Conservation (phyloP, 768 basidiomycete species). For the Epithele typhae region DNA sequence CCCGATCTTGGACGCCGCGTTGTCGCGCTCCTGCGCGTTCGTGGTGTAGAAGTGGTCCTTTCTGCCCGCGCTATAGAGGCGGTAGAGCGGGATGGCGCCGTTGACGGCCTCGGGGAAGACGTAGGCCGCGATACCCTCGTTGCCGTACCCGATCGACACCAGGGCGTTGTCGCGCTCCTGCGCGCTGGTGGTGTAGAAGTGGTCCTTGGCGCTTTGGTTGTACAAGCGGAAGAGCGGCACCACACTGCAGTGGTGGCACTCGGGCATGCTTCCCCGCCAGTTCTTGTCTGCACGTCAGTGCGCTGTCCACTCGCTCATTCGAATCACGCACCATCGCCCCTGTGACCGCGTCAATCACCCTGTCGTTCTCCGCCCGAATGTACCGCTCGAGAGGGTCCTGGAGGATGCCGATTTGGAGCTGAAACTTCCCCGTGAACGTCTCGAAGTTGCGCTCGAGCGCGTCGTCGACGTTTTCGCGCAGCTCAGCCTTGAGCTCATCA, state of each 20-base stretch:
- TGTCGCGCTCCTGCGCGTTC: neutral
- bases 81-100: no score
- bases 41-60: neutral
- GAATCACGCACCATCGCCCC: slow-evolving; percentile 28
- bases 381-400: slow-evolving; percentile 21
- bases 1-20: neutral
- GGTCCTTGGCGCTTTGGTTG: no score
- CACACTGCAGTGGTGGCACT: no score
- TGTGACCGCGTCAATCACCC: slow-evolving; percentile 35
- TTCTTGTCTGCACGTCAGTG: slow-evolving; percentile 23
- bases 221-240: no score
- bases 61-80: no score
- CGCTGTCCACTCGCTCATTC: slow-evolving; percentile 21
- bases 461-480: slow-evolving; percentile 18
- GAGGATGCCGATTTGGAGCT: slow-evolving; percentile 34
- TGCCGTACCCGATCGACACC: slow-evolving; percentile 35
- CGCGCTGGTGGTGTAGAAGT: slow-evolving; percentile 40
- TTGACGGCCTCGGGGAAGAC: slow-evolving; percentile 34
- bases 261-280: slow-evolving; percentile 55
- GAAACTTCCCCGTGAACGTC: slow-evolving; percentile 43
- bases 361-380: slow-evolving; percentile 31
- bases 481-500: neutral
- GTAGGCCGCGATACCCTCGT: slow-evolving; percentile 37
- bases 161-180: slow-evolving; percentile 33
- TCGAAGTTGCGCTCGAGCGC: slow-evolving; percentile 35